Base-by-base conservation (phyloP, 495 filamentous ascomycete species). In the Aspergillus coremiiformis region DNA sequence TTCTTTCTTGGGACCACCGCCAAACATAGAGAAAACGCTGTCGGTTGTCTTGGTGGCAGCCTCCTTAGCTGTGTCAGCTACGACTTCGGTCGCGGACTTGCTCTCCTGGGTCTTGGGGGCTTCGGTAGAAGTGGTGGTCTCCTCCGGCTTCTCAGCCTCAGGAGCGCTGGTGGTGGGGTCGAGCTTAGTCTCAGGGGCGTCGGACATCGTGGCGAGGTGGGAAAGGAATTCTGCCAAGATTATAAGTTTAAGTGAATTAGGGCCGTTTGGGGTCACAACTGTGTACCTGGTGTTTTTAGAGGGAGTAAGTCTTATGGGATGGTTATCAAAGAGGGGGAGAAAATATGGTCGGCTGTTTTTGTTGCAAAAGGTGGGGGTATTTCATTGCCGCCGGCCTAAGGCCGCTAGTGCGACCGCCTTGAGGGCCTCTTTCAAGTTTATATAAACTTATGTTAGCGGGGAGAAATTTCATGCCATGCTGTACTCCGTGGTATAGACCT, bases 1-100 rank as follows among this genome's bases (percentile, higher is more conserved):
- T 63, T 85, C 82, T 65, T 84, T 84, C 67, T 88, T 91, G 46
- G 89, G 87, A 15, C 84, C 85, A 49, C 91, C 91, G 53, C 93
- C 93, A 68, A 98, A 98, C 93, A 98, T 98, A 66, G 86, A 87
- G 77, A 96, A 98, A 47, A 98, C 84, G 63, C 73, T 84, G 61
- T 83, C 84, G 60, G 83, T 79, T 27, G 84, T 80, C 54, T 80
- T 81, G 23, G 73, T 56, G 22, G 77, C 78, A 26, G 78, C 70
- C 27, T 69, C 69, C 47, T 77, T 70, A 45, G 71, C 74, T 39
- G 73, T 67, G 32, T 74, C 67, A 42, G 64, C 58, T 19, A 62
- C 72, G 37, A 67, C 58, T 48, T 72, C 70, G 21, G 67, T 70
- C 21, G 70, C 55, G 43, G 75, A 59, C 61, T 67, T 67, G 41